Base-by-base conservation (phyloP, 1,139 yeast genomes). In the Sugiyamaella pinicola region DNA sequence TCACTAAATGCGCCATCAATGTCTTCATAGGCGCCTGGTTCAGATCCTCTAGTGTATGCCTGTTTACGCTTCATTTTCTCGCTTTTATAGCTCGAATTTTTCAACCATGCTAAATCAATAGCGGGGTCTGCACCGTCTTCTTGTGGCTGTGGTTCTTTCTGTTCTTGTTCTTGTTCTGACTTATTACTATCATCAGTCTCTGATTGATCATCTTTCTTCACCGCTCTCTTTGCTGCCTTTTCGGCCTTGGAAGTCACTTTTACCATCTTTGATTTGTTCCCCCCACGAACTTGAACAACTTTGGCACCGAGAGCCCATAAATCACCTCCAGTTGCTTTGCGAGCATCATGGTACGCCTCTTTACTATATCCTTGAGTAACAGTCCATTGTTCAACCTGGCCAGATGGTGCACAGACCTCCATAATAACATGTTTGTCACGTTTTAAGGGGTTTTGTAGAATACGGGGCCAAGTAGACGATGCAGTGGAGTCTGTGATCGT, bases 261-360 rank as follows among this genome's bases (percentile, higher is more conserved):
- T 28, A 49, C 60, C 58, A 58, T 59, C 61, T 53, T 64, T 54
- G 38, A 58, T 29, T 51, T 42, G 39, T 58, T 61, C 26, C 63
- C 66, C 17, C 67, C 63, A 41, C 64, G 58, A 33, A 61, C 55
- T 61, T 57, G 64, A 2, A 59, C 48, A 53, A 84, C 78, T 71
- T 91, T 91, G 44, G 85, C 86, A 24, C 82, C 93, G 51, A 88
- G 73, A 0, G 86, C 85, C 98, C 98, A 93, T 52, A 85, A 71
- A 66, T 93, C 99, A n/a, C 97, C 96, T 64, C 83, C 80, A 35
- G 71, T 73, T 0, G 88, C 81, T 67, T 93, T 91, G 55, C 98
- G 78, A 0, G 96, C 96, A 72, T 93, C 98, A 61, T 88, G 95
- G 64, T 89, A 93, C 1, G 76, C 82, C 60, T 83, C 86, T 61